A percentile compares a stretch with the other conserved stretches of the same genome.
Conservation (phyloP, 2,329 filamentous ascomycete genomes). For the Paecilomyces sp. region DNA sequence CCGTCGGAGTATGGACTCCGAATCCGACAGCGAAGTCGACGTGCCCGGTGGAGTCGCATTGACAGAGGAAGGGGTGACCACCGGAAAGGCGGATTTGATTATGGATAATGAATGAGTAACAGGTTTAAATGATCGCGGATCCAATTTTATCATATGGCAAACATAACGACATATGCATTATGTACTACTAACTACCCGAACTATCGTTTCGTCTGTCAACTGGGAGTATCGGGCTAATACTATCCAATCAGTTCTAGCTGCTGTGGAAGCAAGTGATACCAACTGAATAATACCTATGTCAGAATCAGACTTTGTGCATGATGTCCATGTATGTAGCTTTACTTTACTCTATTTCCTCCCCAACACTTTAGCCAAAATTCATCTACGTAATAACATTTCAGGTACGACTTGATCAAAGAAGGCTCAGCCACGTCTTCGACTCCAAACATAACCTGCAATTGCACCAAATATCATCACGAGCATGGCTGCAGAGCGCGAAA, state of each 20-base stretch:
- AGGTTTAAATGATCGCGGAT: background rate
- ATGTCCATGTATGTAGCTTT: too few relatives aligned
- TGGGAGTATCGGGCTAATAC: background rate
- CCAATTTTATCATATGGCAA: background rate
- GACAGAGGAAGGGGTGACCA: background rate
- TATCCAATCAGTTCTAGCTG: background rate
- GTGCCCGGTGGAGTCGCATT: background rate
- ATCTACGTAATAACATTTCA: too few relatives aligned
- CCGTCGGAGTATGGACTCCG: background rate
- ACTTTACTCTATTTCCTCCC: too few relatives aligned
- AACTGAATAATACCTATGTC: background rate
- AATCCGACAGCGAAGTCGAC: slow-evolving; percentile 13
- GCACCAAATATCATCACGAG: too few relatives aligned
- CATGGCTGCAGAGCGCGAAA: too few relatives aligned
- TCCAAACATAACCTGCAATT: too few relatives aligned
- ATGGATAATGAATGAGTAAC: background rate
- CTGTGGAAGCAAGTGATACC: background rate
- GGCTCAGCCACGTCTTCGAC: too few relatives aligned
- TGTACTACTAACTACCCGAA: background rate
- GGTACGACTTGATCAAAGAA: too few relatives aligned
- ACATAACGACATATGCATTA: background rate
- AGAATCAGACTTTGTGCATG: too few relatives aligned
- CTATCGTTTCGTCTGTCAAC: background rate
- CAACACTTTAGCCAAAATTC: too few relatives aligned
- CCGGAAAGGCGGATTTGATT: background rate